Conservation (phyloP, 371 early-diverging fungal species). For the Haplosporangium sp. region DNA sequence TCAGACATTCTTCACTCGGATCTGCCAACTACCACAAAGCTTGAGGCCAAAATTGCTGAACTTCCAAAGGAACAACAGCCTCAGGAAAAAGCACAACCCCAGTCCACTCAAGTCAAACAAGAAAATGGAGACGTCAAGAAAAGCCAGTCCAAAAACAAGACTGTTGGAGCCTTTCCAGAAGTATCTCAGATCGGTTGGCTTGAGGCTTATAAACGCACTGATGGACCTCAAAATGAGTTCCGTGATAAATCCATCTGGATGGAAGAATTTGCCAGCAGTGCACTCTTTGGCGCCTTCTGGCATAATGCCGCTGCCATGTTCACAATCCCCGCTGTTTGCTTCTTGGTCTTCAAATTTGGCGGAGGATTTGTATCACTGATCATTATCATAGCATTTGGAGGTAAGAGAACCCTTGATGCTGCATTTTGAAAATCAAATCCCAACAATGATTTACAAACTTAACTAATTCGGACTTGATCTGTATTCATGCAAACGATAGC, state of each 20-base stretch:
- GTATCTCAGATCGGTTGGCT: constrained; percentile 43
- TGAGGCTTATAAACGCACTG: constrained; percentile 52
- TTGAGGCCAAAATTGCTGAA: constrained; percentile 25
- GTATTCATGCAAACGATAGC: constrained; percentile 47
- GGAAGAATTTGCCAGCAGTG: constrained; percentile 55
- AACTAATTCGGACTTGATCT: too few species aligned
- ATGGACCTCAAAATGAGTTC: constrained; percentile 46
- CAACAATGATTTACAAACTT: too few species aligned
- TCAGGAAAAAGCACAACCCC: not conserved
- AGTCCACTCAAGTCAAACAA: constrained; percentile 7
- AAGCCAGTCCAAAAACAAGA: not conserved
- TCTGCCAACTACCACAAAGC: constrained; percentile 25
- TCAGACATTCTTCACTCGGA: constrained; percentile 41
- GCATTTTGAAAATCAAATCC: too few species aligned
- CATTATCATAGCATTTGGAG: constrained; percentile 54
- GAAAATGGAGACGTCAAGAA: constrained; percentile 8
- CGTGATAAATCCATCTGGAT: constrained; percentile 55
- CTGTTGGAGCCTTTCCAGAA: constrained; percentile 34
- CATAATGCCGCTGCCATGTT: constrained; percentile 40
- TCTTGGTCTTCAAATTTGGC: constrained; percentile 42
- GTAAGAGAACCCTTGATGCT: constrained; percentile 9
- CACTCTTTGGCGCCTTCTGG: constrained; percentile 52
- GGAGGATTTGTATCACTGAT: constrained; percentile 50
- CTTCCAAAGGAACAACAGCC: constrained; percentile 13
- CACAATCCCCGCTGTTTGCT: constrained; percentile 39